Percentiles rank a stretch among this genome's conserved stretches.
Conservation (phyloP, 2,329 filamentous ascomycete genomes). For the Aspergillus sp. region DNA sequence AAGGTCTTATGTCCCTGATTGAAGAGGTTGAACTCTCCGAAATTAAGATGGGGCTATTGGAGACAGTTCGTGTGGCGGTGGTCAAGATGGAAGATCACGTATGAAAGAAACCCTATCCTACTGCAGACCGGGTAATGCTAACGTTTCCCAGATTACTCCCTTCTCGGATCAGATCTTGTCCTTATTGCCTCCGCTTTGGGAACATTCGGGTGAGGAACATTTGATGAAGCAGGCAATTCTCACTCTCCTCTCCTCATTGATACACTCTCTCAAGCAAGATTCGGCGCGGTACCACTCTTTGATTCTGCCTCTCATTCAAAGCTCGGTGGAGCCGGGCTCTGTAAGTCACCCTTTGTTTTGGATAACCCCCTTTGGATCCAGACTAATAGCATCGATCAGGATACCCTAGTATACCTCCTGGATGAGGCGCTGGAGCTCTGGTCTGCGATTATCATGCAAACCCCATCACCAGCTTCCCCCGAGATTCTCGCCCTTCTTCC, state of each 20-base stretch:
- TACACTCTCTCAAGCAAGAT: conserved; percentile 75
- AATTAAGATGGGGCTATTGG: conserved; percentile 83
- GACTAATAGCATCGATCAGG: conserved; percentile 26
- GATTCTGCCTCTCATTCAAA: conserved; percentile 76
- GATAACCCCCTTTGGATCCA: not conserved
- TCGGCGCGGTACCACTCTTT: conserved; percentile 74
- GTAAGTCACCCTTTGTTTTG: conserved; percentile 34
- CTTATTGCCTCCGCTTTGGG: conserved; percentile 78
- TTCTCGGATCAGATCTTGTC: conserved; percentile 77
- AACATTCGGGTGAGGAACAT: conserved; percentile 77
- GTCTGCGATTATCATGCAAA: conserved; percentile 67
- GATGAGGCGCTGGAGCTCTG: conserved; percentile 92
- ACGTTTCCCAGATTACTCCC: conserved; percentile 46
- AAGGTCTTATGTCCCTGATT: conserved; percentile 70
- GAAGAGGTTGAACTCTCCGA: conserved; percentile 76
- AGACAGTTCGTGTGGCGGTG: conserved; percentile 78
- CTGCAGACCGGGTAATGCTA: conserved; percentile 1
- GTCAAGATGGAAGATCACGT: conserved; percentile 73
- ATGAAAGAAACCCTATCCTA: conserved; percentile 14
- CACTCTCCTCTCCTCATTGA: conserved; percentile 75
- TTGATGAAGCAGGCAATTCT: conserved; percentile 93
- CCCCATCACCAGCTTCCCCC: conserved; percentile 53
- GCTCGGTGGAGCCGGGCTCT: conserved; percentile 72
- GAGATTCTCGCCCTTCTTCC: conserved; percentile 61
- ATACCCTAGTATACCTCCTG: conserved; percentile 72